Conservation (phyloP, 306 rosid species). For the Cucurbita ficifolia region DNA sequence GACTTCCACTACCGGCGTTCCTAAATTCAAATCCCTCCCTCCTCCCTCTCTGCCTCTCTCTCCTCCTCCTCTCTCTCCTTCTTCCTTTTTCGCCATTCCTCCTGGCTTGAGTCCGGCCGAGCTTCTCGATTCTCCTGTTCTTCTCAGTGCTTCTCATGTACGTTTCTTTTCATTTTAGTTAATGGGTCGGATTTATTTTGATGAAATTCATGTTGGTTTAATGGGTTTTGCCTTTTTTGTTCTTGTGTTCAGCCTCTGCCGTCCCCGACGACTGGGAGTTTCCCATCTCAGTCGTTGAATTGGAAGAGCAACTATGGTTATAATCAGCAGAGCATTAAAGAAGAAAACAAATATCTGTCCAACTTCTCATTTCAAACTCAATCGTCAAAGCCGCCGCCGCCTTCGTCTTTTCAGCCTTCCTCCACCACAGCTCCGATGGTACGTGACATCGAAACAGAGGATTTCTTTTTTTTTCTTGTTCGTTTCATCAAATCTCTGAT, state of each 20-base stretch:
- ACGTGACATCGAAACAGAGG: background rate
- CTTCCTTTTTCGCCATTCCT: constrained; percentile 62
- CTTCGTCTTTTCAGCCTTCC: constrained; percentile 39
- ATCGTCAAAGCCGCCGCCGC: constrained; percentile 24
- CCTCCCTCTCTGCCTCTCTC: constrained; percentile 81
- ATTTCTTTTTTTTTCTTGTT: no score
- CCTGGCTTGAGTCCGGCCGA: constrained; percentile 70
- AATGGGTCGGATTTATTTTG: background rate
- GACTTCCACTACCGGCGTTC: constrained; percentile 39
- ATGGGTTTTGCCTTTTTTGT: background rate
- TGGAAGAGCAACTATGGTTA: constrained; percentile 38
- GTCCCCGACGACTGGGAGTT: constrained; percentile 74
- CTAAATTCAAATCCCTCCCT: constrained; percentile 65
- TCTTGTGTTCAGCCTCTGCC: constrained; percentile 36
- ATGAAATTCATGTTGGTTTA: background rate
- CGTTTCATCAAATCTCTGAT: background rate
- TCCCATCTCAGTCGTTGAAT: constrained; percentile 38
- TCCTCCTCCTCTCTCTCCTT: constrained; percentile 57
- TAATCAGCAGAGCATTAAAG: constrained; percentile 33
- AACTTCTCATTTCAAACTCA: constrained; percentile 56
- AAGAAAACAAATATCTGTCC: constrained; percentile 38
- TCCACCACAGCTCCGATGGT: constrained; percentile 25
- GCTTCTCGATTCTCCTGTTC: constrained; percentile 86
- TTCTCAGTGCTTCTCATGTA: constrained; percentile 52
- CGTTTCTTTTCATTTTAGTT: background rate